These are phyloP conservation scores for Edaphochlamys debaryana DNA, from an alignment of 139 green algal genomes.

Conservation along the genomic window DNA sequence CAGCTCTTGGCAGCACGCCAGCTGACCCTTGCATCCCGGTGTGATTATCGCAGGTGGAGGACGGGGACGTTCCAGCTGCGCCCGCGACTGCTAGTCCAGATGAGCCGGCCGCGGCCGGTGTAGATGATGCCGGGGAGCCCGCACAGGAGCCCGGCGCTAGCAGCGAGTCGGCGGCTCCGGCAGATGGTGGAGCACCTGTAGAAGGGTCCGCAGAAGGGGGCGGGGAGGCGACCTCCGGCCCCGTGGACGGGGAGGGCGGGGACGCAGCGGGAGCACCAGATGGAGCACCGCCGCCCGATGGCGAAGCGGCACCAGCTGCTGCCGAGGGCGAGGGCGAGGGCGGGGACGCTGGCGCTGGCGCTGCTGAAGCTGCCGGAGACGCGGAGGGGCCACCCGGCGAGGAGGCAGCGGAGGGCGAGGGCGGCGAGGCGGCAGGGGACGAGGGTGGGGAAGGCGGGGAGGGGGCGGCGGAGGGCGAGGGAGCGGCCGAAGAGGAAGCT, in stretches of 20 bases:
- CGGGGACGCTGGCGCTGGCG: not conserved
- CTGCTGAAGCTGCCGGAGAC: not conserved
- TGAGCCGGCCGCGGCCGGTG: not conserved
- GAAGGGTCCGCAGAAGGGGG: no score
- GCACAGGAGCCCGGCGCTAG: not conserved
- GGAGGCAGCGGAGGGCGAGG: not conserved
- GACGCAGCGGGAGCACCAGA: not conserved
- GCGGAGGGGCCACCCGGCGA: not conserved
- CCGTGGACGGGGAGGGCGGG: not conserved
- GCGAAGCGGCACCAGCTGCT: not conserved
- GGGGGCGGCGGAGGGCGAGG: not conserved
- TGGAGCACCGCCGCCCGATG: no score
- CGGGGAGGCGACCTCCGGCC: not conserved
- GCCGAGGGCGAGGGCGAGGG: not conserved
- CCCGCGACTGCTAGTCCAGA: slow-evolving; percentile 12
- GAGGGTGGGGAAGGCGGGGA: not conserved
- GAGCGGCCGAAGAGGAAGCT: not conserved
- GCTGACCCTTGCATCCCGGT: no score
- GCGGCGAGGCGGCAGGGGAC: not conserved
- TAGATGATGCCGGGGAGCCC: not conserved
- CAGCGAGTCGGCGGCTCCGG: no score
- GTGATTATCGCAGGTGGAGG: slow-evolving; percentile 27
- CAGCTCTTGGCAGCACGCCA: no score
- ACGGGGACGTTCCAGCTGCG: slow-evolving; percentile 1
- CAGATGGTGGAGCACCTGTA: no score